Evolutionary conservation across 2,329 filamentous ascomycete genomes (phyloP).

Genomic region (Ophiocordyceps camponoti-leonardi): DNA sequence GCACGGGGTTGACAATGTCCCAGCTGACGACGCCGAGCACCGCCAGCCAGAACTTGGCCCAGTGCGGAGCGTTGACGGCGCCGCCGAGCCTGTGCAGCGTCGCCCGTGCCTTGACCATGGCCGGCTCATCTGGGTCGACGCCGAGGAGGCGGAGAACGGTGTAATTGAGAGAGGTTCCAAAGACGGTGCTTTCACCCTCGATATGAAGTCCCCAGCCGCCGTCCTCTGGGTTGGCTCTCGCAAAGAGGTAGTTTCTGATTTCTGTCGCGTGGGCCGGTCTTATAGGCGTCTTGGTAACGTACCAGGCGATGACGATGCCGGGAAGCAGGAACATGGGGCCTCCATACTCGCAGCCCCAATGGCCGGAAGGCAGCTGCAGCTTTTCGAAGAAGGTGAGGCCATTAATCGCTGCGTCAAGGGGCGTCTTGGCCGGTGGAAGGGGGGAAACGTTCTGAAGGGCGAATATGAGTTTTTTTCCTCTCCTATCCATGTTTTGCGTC

Average conservation of each 20-base stretch:
- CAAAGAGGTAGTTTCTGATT: constrained; percentile 83
- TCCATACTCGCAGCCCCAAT: constrained; percentile 96
- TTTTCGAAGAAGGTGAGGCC: constrained; percentile 77
- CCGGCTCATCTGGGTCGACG: constrained; percentile 63
- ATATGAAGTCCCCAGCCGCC: constrained; percentile 97
- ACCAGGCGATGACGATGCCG: constrained; percentile 70
- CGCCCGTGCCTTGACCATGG: constrained; percentile 70
- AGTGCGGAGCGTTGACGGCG: constrained; percentile 70
- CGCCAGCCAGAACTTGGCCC: constrained; percentile 93
- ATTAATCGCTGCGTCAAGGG: constrained; percentile 65
- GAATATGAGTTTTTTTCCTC: neutral
- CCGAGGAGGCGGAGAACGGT: constrained; percentile 64
- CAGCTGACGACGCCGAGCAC: constrained; percentile 69
- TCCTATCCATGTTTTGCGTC: neutral
- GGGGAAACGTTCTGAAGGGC: constrained; percentile 48
- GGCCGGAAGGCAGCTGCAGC: constrained; percentile 72
- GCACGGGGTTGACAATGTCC: constrained; percentile 89
- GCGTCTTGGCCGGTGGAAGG: constrained; percentile 51
- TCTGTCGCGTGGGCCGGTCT: constrained; percentile 65
- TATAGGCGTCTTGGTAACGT: constrained; percentile 77
- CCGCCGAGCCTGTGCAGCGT: constrained; percentile 76
- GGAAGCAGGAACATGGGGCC: constrained; percentile 93
- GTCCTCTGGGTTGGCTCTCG: constrained; percentile 67
- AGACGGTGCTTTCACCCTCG: constrained; percentile 80
- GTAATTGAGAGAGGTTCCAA: constrained; percentile 85